A percentile compares a stretch with the other conserved stretches of the same genome.
Evolutionary conservation across 495 filamentous ascomycete species (phyloP).

Genomic region (Penicillium paradoxum): DNA sequence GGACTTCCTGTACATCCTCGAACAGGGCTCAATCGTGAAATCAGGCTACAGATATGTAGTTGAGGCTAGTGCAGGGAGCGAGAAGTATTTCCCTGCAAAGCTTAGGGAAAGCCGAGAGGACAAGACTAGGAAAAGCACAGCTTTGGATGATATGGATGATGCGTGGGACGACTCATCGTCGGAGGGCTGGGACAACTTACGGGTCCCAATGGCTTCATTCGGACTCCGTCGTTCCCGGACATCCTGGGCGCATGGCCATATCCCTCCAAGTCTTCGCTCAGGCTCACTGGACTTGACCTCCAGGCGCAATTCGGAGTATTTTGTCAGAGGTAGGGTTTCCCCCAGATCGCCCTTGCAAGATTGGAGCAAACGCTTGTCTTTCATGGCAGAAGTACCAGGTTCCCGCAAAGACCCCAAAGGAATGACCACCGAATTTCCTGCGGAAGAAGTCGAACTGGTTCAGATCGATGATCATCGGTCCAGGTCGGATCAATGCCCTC

Average conservation of each 20-base stretch:
- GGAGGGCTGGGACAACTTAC: conserved; percentile 6
- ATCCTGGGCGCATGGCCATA: conserved; percentile 17
- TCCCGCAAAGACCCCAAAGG: background rate
- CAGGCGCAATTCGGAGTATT: background rate
- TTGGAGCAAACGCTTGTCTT: background rate
- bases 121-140: background rate
- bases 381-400: background rate
- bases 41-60: conserved; percentile 55
- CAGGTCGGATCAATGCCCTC: background rate
- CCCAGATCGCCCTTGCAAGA: background rate
- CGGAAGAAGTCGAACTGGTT: conserved; percentile 9
- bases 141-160: background rate
- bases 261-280: conserved; percentile 12
- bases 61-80: conserved; percentile 22
- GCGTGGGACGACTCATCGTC: background rate
- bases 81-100: conserved; percentile 17
- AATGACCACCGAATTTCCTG: background rate
- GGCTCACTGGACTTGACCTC: conserved; percentile 2
- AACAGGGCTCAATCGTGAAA: conserved; percentile 64
- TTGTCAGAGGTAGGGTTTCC: background rate
- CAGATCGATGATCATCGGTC: background rate
- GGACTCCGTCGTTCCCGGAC: background rate
- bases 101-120: background rate
- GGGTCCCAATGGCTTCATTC: background rate
- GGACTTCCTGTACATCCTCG: conserved; percentile 80